phyloP scores from a whole-genome alignment of 2,329 filamentous ascomycete genomes.

The Fusarium sp. region DNA sequence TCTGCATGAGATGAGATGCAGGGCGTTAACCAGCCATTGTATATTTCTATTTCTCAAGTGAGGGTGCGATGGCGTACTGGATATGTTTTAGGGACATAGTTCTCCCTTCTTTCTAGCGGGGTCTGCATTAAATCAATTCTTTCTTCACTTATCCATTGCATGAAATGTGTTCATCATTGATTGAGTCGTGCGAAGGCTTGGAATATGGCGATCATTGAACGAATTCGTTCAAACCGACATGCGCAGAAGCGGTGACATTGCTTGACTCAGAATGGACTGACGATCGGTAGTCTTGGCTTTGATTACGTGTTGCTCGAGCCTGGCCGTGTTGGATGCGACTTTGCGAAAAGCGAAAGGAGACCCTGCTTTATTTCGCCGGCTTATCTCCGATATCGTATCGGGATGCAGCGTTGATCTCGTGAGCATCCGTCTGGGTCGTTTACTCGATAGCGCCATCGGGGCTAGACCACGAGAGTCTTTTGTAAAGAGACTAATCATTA shows the following conservation, averaged over 20 bases:
- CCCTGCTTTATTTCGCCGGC: slow-evolving; percentile 27
- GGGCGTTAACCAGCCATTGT: slow-evolving; percentile 42
- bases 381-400: slow-evolving; percentile 49
- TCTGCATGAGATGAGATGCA: slow-evolving; percentile 27
- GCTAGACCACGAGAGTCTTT: slow-evolving; percentile 5
- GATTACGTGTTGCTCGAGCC: slow-evolving; percentile 36
- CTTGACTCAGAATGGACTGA: slow-evolving; percentile 39
- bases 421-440: slow-evolving; percentile 29
- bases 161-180: neutral
- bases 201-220: slow-evolving; percentile 6
- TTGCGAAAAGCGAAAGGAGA: neutral
- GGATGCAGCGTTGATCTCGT: slow-evolving; percentile 39
- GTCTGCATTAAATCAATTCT: slow-evolving; percentile 40
- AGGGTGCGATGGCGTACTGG: slow-evolving; percentile 45
- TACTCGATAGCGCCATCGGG: slow-evolving; percentile 36
- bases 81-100: slow-evolving; percentile 32
- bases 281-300: slow-evolving; percentile 34
- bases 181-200: slow-evolving; percentile 3
- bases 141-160: slow-evolving; percentile 14
- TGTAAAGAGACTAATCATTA: slow-evolving; percentile 12
- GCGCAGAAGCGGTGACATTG: slow-evolving; percentile 36
- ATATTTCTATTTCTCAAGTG: slow-evolving; percentile 39
- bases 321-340: slow-evolving; percentile 17
- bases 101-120: slow-evolving; percentile 32
- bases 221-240: slow-evolving; percentile 7